Conservation (phyloP, 352 stramenopile genomes). For the Pythium utonaiense region DNA sequence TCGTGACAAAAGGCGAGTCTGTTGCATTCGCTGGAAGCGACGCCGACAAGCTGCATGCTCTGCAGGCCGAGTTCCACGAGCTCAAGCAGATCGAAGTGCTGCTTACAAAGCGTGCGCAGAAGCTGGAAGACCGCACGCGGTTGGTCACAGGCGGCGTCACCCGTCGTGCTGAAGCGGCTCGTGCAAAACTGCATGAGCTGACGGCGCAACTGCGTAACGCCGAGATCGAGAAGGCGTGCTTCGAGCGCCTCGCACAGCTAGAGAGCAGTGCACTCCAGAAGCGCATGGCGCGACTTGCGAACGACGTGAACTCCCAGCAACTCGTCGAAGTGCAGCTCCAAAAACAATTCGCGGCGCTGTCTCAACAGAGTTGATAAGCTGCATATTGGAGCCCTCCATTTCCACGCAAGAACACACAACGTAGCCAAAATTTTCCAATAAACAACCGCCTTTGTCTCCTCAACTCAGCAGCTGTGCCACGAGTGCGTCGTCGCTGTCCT, state of each 20-base stretch:
- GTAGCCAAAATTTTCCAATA: not conserved
- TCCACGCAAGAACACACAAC: not conserved
- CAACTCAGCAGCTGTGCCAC: not conserved
- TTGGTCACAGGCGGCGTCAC: slow-evolving; percentile 65
- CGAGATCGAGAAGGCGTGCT: slow-evolving; percentile 65
- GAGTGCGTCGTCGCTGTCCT: not conserved
- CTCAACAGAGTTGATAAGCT: slow-evolving; percentile 26
- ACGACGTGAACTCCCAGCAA: slow-evolving; percentile 74
- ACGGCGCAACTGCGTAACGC: slow-evolving; percentile 48
- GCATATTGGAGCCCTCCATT: not conserved
- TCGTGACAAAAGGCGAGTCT: slow-evolving; percentile 24
- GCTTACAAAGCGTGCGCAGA: slow-evolving; percentile 63
- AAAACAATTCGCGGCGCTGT: slow-evolving; percentile 63
- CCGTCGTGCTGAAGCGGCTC: slow-evolving; percentile 39
- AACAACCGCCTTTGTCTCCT: not conserved
- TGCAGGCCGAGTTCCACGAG: slow-evolving; percentile 57
- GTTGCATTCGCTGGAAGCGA: slow-evolving; percentile 43
- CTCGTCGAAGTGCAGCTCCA: slow-evolving; percentile 74
- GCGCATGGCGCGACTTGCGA: slow-evolving; percentile 62
- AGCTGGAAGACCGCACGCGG: slow-evolving; percentile 63
- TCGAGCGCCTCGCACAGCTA: slow-evolving; percentile 50
- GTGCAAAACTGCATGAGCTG: slow-evolving; percentile 31
- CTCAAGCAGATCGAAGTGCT: slow-evolving; percentile 61
- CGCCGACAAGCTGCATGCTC: slow-evolving; percentile 44
- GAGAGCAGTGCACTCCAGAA: slow-evolving; percentile 53